Base-by-base conservation (phyloP, 1,284 basidiomycete genomes). In the Cutaneotrichosporon daszewskae region DNA sequence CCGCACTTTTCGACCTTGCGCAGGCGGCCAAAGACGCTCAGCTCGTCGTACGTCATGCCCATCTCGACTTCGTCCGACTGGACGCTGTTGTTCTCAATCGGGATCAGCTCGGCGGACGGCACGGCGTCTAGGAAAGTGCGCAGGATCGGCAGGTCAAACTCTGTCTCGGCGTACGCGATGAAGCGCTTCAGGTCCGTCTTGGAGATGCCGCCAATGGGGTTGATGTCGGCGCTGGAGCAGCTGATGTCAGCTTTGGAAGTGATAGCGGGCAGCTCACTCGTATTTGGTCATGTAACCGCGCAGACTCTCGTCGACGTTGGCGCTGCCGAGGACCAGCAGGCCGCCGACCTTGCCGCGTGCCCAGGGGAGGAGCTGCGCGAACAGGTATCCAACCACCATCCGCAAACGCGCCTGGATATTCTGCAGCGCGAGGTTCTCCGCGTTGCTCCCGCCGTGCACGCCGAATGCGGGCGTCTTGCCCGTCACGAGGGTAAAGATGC, bases 31-130 rank as follows among this genome's bases (percentile, higher is more conserved):
- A 92, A 95, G 20, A 90, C 80, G 7, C 87, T 90, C 14, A 99
- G 78, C 63, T 98, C 94, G 60, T 98, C 88, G 68, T 98, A 98
- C 1, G 94, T 96, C 92, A 98, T 97, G 18, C 94, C 95, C 90
- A 95, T 94, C 62, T 97, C 94, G 10, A 82, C 88, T 77, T 99
- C 95, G 64, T 99, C 95, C 1, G 89, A 82, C 60, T 99, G 95
- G 5, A 95, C 85, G 62, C 95, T 95, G 8, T 80, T 84, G 57
- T 90, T 85, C 0, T 88, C 55, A 51, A 95, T 90, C 1, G 95
- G 95, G 62, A 98, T 91, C 3, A 99, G 77, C 64, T 99, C 95
- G 16, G 95, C 95, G 0, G 92, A 95, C 3, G 94, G 95, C 1
- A 86, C 79, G 2, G 95, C 94, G 40, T 82, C 79, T 48, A 98